These are phyloP conservation scores for Massarina eburnea DNA, from an alignment of 2,329 filamentous ascomycete genomes.

Conservation along the genomic window DNA sequence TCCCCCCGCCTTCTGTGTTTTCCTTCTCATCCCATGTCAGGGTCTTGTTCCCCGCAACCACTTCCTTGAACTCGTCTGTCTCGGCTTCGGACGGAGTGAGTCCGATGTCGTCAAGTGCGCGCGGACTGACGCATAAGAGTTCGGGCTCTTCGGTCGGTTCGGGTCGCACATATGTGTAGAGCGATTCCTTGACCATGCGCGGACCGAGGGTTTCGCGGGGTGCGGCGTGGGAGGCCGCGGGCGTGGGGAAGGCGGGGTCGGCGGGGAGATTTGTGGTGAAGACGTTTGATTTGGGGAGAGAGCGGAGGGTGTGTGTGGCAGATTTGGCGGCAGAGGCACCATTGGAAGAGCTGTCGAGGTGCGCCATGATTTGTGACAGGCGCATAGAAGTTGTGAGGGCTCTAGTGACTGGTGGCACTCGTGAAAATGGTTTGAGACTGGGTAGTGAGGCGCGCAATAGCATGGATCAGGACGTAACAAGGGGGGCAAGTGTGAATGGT, in stretches of 20 bases:
- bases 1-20: conserved; percentile 50
- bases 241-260: conserved; percentile 78
- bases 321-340: conserved; percentile 15
- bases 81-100: conserved; percentile 68
- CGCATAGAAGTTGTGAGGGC: conserved; percentile 28
- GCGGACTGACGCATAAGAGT: conserved; percentile 76
- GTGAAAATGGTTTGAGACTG: background rate
- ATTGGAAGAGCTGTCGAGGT: conserved; percentile 34
- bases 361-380: conserved; percentile 49
- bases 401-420: background rate
- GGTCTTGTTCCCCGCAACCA: conserved; percentile 81
- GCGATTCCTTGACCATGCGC: conserved; percentile 78
- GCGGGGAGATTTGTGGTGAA: conserved; percentile 71
- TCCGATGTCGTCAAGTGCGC: conserved; percentile 79
- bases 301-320: conserved; percentile 43
- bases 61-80: conserved; percentile 72
- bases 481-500: background rate
- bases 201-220: conserved; percentile 76
- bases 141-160: conserved; percentile 72
- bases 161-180: conserved; percentile 90
- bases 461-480: background rate
- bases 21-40: conserved; percentile 72
- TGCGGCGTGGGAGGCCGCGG: conserved; percentile 76
- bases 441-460: background rate
- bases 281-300: conserved; percentile 64